Percentiles rank a stretch among this genome's conserved stretches.
phyloP scores from a whole-genome alignment of 306 rosid genomes.

The Myrica gale region DNA sequence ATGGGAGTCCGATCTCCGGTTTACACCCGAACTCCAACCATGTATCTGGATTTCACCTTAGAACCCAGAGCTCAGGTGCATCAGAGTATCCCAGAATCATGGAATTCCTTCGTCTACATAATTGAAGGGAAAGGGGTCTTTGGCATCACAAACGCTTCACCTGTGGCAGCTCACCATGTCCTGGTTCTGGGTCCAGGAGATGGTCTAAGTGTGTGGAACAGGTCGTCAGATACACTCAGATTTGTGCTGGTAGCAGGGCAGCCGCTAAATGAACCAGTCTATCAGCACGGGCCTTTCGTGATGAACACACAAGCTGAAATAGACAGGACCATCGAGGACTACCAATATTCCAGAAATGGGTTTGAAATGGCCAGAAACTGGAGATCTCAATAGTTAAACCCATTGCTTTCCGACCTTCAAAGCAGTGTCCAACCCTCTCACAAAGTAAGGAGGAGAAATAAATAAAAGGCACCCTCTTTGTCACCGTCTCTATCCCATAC shows the following conservation, averaged over 20 bases:
- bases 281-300: conserved; percentile 88
- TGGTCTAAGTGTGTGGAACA: conserved; percentile 76
- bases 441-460: neutral
- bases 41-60: conserved; percentile 74
- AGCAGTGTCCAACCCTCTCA: neutral
- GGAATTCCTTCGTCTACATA: conserved; percentile 78
- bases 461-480: conserved; percentile 27
- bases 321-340: conserved; percentile 71
- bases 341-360: conserved; percentile 61
- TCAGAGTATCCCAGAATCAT: conserved; percentile 67
- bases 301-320: conserved; percentile 92
- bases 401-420: neutral
- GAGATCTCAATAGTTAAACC: conserved; percentile 52
- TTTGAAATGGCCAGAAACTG: conserved; percentile 78
- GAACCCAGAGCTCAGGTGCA: conserved; percentile 56
- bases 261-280: conserved; percentile 82
- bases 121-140: conserved; percentile 85
- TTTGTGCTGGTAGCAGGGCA: conserved; percentile 72
- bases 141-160: conserved; percentile 47
- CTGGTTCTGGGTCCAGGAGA: conserved; percentile 72
- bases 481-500: conserved; percentile 46
- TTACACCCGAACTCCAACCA: conserved; percentile 79
- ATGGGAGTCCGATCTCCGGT: conserved; percentile 76
- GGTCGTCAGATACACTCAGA: conserved; percentile 61
- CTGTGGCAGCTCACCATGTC: conserved; percentile 51